phyloP scores from a whole-genome alignment of 306 rosid genomes.

The Acacia acuminata region DNA sequence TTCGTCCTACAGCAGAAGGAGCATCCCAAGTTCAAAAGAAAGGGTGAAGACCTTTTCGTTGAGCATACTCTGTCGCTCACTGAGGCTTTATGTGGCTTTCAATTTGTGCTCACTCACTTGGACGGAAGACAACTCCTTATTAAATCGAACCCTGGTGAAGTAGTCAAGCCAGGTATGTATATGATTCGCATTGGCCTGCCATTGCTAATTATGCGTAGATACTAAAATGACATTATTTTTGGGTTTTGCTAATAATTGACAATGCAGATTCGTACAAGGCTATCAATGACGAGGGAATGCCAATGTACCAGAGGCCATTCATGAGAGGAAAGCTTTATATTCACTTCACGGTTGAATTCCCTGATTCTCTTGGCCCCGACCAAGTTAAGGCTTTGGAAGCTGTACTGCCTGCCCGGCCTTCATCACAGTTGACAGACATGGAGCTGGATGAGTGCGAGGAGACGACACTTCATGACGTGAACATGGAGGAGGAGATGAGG shows the following conservation, averaged over 20 bases:
- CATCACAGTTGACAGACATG: conserved; percentile 72
- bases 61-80: conserved; percentile 81
- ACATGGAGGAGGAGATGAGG: conserved; percentile 83
- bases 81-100: conserved; percentile 95
- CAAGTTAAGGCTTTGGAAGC: conserved; percentile 65
- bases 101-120: conserved; percentile 73
- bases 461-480: conserved; percentile 82
- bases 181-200: background rate
- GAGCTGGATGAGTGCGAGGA: conserved; percentile 95
- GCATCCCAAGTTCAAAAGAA: conserved; percentile 85
- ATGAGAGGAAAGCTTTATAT: conserved; percentile 94
- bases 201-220: background rate
- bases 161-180: conserved; percentile 83
- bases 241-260: background rate
- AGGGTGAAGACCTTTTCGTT: conserved; percentile 77
- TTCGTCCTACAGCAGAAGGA: conserved; percentile 92
- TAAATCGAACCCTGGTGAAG: conserved; percentile 87
- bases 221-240: background rate
- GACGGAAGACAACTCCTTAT: conserved; percentile 92
- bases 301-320: conserved; percentile 84
- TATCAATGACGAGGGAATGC: conserved; percentile 93
- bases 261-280: conserved; percentile 83
- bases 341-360: conserved; percentile 87
- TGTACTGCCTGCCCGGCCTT: conserved; percentile 66
- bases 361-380: conserved; percentile 60